Base-by-base conservation (phyloP, 1,284 basidiomycete genomes). In the Rhodotorula mucilaginosa region DNA sequence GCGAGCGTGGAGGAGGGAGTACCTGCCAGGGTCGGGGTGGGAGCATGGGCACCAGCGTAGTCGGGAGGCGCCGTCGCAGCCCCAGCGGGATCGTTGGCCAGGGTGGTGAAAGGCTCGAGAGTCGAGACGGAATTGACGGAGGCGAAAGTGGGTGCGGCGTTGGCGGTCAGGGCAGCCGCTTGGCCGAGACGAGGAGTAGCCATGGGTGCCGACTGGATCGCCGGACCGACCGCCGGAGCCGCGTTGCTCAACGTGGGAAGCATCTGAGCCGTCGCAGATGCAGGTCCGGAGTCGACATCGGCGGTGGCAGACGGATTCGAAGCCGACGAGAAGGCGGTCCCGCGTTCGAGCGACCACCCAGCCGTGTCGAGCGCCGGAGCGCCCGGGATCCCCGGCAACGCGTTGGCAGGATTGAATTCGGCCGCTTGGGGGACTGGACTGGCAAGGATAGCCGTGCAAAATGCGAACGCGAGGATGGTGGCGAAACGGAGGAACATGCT, bases 351-450 rank as follows among this genome's bases (percentile, higher is more conserved):
- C 10, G 54, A 56, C 54, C 54, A 56, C 18, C 54, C 54, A 2
- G 54, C 54, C 54, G 54, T 26, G 26, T 56, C 54, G 54, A 56
- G 54, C 26, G 54, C 54, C 54, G 54, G 54, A 56, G 54, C 54
- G 26, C 54, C 54, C 26, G 54, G 26, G n/a, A 56, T 56, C 0
- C 26, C 54, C 15, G 54, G 54, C 0, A 56, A 10, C 15, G 54
- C 54, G 29, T n/a, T 29, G 26, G n/a, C n/a, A 12, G 54, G 54
- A 18, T 56, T 56, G 54, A 56, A 56, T 31, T 56, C 13, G 26
- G 54, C 26, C 13, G 26, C 26, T 18, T n/a, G 54, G 26, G 29
- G n/a, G 16, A 26, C 54, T 18, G 6, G 54, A 29, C 54, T 26
- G 54, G 54, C 13, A 29, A 18, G 16, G 54, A 56, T 6, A 19